A percentile compares a stretch with the other conserved stretches of the same genome.
Conservation (phyloP, 768 basidiomycete genomes). For the Podaxis sp. region DNA sequence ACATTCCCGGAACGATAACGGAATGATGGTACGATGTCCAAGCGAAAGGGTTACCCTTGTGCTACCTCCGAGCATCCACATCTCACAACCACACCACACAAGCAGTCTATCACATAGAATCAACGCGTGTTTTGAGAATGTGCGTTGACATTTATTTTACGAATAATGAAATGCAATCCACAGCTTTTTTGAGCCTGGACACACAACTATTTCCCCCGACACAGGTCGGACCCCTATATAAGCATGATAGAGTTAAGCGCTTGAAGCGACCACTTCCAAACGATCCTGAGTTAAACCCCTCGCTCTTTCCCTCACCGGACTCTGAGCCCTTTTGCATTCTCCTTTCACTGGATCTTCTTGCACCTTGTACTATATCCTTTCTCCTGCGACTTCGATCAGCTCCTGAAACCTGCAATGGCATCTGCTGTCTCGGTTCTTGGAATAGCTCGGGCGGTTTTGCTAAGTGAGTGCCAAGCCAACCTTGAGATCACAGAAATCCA, state of each 20-base stretch:
- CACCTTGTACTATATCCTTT: neutral
- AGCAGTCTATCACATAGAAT: neutral
- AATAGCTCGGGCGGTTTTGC: neutral
- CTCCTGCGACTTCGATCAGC: neutral
- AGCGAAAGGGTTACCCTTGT: neutral
- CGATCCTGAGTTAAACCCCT: neutral
- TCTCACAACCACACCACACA: neutral
- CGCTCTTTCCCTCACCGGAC: neutral
- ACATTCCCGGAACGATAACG: neutral
- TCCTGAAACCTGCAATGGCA: neutral
- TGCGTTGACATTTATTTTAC: neutral
- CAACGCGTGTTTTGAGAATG: neutral
- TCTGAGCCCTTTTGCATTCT: neutral
- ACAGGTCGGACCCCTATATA: neutral
- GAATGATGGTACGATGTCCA: neutral
- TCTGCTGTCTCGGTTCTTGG: neutral
- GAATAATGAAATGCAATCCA: neutral
- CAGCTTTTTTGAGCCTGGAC: neutral
- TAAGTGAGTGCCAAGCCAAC: slow-evolving; percentile 8
- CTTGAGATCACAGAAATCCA: neutral
- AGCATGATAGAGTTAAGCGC: neutral
- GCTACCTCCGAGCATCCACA: neutral
- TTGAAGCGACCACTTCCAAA: neutral
- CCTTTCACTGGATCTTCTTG: neutral
- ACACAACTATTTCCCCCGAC: neutral